Conservation (phyloP, 768 basidiomycete species). For the Lentinula guzmanii region DNA sequence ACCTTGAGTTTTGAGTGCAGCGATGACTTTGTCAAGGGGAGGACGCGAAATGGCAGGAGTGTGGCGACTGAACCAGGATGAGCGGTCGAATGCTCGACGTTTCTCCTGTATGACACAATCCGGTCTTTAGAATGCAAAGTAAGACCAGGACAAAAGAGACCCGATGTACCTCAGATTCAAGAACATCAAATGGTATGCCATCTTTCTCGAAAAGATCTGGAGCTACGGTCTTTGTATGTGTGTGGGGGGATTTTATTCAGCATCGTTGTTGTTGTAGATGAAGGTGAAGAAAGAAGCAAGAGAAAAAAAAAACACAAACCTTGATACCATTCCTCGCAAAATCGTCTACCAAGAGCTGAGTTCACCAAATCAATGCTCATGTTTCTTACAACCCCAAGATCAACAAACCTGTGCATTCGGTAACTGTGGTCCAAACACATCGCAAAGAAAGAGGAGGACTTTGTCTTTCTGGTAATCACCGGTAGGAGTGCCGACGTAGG, state of each 20-base stretch:
- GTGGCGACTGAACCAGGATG: conserved; percentile 22
- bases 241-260: neutral
- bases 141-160: neutral
- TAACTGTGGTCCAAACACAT: conserved; percentile 30
- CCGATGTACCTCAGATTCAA: neutral
- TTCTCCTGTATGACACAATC: neutral
- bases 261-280: neutral
- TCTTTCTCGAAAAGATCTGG: conserved; percentile 10
- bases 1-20: conserved; percentile 51
- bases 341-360: conserved; percentile 10
- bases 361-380: neutral
- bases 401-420: conserved; percentile 19
- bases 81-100: conserved; percentile 1
- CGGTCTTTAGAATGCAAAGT: neutral
- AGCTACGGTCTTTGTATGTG: conserved; percentile 3
- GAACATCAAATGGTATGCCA: conserved; percentile 6
- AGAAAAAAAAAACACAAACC: neutral
- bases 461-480: conserved; percentile 31
- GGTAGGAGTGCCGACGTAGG: conserved; percentile 35
- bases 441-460: conserved; percentile 32
- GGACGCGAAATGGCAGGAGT: conserved; percentile 34
- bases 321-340: conserved; percentile 12
- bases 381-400: neutral
- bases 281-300: neutral
- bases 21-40: conserved; percentile 48